Conservation (phyloP, 192 early-diverging fungal species). For the Cetraspora pellucida region DNA sequence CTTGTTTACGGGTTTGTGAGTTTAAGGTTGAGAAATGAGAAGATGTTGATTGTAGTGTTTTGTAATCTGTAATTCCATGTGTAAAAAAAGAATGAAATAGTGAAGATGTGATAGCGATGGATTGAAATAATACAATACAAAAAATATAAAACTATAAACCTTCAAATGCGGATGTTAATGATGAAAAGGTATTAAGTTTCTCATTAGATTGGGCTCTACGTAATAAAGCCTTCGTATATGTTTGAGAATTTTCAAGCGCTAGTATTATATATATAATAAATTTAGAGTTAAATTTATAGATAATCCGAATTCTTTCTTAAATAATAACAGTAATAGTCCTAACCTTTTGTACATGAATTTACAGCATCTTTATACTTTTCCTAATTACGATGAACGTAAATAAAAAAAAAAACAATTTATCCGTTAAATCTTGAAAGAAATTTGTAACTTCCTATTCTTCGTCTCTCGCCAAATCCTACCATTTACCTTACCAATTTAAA, state of each 20-base stretch:
- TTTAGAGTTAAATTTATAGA: not conserved
- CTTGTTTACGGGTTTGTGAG: not conserved
- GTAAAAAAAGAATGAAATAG: constrained; percentile 22
- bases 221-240: constrained; percentile 60
- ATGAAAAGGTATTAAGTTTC: constrained; percentile 47
- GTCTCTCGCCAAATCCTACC: not conserved
- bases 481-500: constrained; percentile 51
- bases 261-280: constrained; percentile 1
- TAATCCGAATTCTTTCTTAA: not conserved
- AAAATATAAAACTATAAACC: constrained; percentile 28
- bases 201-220: constrained; percentile 67
- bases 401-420: not conserved
- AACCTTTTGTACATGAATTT: constrained; percentile 41
- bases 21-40: constrained; percentile 29
- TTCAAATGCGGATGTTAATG: constrained; percentile 53
- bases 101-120: not conserved
- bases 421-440: not conserved
- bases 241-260: constrained; percentile 57
- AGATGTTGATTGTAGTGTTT: constrained; percentile 43
- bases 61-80: constrained; percentile 41
- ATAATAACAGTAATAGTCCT: not conserved
- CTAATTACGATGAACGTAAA: constrained; percentile 22
- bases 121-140: not conserved
- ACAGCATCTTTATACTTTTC: constrained; percentile 44
- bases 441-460: not conserved